Evolutionary conservation across 2,329 filamentous ascomycete species (phyloP).

Genomic region (Parastagonospora nodorum): DNA sequence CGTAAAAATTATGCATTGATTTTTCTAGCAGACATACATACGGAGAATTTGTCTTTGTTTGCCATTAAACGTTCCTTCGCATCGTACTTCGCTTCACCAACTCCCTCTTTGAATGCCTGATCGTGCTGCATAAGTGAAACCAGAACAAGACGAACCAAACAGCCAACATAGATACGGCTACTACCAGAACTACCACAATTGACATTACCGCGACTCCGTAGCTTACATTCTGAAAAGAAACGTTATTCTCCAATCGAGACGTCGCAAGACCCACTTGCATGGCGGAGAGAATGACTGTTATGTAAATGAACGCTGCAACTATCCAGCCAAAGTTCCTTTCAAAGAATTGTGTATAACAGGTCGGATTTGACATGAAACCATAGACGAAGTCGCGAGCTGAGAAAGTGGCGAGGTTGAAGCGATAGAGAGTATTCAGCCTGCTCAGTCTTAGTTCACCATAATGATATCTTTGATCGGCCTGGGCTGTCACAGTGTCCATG

Average conservation of each 20-base stretch:
- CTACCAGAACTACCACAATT: not conserved
- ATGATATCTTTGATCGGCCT: slow-evolving; percentile 45
- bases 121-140: not conserved
- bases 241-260: slow-evolving; percentile 6
- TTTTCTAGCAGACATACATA: too few species aligned
- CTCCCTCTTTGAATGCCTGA: not conserved
- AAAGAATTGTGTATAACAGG: slow-evolving; percentile 14
- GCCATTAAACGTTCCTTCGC: not conserved
- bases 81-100: not conserved
- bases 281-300: slow-evolving; percentile 14
- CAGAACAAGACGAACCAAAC: not conserved
- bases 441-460: slow-evolving; percentile 52
- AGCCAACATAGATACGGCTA: not conserved
- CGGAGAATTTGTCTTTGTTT: too few species aligned
- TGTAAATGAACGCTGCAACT: slow-evolving; percentile 7
- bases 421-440: slow-evolving; percentile 44
- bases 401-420: slow-evolving; percentile 3
- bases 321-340: slow-evolving; percentile 15
- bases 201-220: slow-evolving; percentile 9
- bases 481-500: slow-evolving; percentile 2
- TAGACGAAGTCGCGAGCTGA: slow-evolving; percentile 3
- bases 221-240: slow-evolving; percentile 7
- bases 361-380: slow-evolving; percentile 8
- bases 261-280: slow-evolving; percentile 20
- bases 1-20: too few species aligned